A percentile compares a stretch with the other conserved stretches of the same genome.
These are phyloP conservation scores for Anastatica hierochuntica DNA, from an alignment of 345 rosid genomes.

Conservation along the genomic window DNA sequence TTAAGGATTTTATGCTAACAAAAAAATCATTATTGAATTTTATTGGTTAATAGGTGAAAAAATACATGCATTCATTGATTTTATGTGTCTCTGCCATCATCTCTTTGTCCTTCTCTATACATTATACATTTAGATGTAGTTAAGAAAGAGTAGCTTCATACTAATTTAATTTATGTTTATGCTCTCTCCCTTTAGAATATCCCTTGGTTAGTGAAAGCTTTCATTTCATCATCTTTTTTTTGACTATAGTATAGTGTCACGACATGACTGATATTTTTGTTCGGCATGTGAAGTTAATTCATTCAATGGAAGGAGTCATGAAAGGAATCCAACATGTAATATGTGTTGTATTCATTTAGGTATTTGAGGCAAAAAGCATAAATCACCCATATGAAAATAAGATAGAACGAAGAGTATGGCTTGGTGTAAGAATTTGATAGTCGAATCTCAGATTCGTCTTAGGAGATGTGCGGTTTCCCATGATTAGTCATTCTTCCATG, in stretches of 20 bases:
- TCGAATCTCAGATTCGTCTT: no score
- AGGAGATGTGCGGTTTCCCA: no score
- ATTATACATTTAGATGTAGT: background rate
- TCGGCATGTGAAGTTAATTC: conserved; percentile 56
- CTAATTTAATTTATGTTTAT: background rate
- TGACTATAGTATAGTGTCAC: no score
- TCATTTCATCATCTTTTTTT: background rate
- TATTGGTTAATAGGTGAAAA: conserved; percentile 70
- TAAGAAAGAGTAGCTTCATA: background rate
- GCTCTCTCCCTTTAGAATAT: background rate
- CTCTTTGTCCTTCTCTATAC: no score
- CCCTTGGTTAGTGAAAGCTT: background rate
- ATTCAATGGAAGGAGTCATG: conserved; percentile 77
- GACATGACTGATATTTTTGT: conserved; percentile 51
- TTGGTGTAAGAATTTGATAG: no score
- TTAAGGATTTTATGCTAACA: conserved; percentile 78
- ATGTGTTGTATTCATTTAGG: background rate
- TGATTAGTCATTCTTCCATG: no score
- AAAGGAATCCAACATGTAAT: conserved; percentile 73
- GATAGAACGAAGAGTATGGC: no score
- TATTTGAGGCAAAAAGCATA: background rate
- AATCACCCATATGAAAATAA: no score
- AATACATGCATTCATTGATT: conserved; percentile 3
- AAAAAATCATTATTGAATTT: conserved; percentile 74
- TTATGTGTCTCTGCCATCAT: background rate